Evolutionary conservation across 2,329 filamentous ascomycete species (phyloP).

Genomic region (Colletotrichum tanaceti): DNA sequence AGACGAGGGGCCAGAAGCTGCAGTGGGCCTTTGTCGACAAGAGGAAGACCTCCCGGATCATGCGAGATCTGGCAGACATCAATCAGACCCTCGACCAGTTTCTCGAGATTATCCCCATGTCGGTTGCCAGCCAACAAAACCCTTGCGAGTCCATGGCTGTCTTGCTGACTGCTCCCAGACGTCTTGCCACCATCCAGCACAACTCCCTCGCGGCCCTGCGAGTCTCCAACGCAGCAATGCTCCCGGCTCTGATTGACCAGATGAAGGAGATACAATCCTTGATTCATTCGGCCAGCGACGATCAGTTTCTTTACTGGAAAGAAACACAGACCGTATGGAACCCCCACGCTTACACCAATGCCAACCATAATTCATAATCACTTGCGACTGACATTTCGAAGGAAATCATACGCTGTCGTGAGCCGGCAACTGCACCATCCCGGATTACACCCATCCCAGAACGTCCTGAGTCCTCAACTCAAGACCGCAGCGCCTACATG

Average conservation of each 20-base stretch:
- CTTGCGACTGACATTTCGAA: too few species aligned
- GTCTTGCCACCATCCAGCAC: neutral
- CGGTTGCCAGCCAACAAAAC: neutral
- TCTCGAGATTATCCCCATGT: neutral
- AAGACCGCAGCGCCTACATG: too few species aligned
- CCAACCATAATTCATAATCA: too few species aligned
- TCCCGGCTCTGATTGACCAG: neutral
- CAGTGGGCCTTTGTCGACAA: neutral
- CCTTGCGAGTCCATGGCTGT: neutral
- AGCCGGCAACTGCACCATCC: too few species aligned
- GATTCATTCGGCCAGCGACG: too few species aligned
- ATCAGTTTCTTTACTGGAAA: too few species aligned
- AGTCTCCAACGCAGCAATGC: neutral
- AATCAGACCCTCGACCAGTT: neutral
- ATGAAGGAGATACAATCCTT: neutral
- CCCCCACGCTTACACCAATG: too few species aligned
- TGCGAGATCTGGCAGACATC: neutral
- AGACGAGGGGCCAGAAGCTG: neutral
- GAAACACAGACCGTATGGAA: too few species aligned
- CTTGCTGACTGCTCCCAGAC: neutral
- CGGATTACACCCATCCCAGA: neutral
- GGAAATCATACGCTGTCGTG: too few species aligned
- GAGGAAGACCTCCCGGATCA: neutral
- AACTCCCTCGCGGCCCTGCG: neutral
- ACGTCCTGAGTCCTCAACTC: rapidly evolving